These are phyloP conservation scores for Nepenthes gracilis DNA, from an alignment of 148 eudicot species.

Conservation along the genomic window DNA sequence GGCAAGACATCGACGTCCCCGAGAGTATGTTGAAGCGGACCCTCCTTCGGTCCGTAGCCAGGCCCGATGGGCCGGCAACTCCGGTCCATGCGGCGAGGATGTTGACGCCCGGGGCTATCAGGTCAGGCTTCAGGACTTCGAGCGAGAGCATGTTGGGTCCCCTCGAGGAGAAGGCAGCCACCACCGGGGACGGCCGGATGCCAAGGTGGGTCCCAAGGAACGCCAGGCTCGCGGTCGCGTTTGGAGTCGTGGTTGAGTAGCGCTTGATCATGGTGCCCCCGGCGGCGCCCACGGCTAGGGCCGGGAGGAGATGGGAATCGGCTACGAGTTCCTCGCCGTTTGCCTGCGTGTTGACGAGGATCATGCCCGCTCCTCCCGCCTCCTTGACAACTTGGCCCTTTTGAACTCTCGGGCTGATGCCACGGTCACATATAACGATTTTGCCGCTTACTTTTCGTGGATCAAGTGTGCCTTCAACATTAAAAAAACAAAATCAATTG, in stretches of 20 bases:
- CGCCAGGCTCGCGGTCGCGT: slow-evolving; percentile 44
- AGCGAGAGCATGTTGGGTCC: slow-evolving; percentile 74
- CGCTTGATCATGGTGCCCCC: slow-evolving; percentile 49
- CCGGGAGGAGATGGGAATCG: slow-evolving; percentile 82
- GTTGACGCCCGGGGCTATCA: slow-evolving; percentile 94
- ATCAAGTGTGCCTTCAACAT: slow-evolving; percentile 44
- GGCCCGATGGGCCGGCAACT: slow-evolving; percentile 50
- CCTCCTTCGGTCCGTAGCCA: slow-evolving; percentile 39
- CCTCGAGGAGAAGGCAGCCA: slow-evolving; percentile 87
- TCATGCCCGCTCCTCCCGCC: slow-evolving; percentile 92
- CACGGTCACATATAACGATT: slow-evolving; percentile 84
- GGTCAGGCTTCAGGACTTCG: slow-evolving; percentile 69
- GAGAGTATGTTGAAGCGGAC: slow-evolving; percentile 73
- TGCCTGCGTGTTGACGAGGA: slow-evolving; percentile 55
- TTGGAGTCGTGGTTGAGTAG: slow-evolving; percentile 32
- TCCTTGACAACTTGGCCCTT: slow-evolving; percentile 91
- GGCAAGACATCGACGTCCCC: slow-evolving; percentile 95
- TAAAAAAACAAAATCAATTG: no score
- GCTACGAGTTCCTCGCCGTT: slow-evolving; percentile 95
- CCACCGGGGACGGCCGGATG: slow-evolving; percentile 61
- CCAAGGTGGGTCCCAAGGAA: slow-evolving; percentile 62
- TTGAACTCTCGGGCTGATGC: slow-evolving; percentile 82
- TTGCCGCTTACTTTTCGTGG: slow-evolving; percentile 44
- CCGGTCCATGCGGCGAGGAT: slow-evolving; percentile 89
- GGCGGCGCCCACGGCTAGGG: slow-evolving; percentile 60